Evolutionary conservation across 2,329 filamentous ascomycete species (phyloP).

Genomic region (Byssothecium circinans): DNA sequence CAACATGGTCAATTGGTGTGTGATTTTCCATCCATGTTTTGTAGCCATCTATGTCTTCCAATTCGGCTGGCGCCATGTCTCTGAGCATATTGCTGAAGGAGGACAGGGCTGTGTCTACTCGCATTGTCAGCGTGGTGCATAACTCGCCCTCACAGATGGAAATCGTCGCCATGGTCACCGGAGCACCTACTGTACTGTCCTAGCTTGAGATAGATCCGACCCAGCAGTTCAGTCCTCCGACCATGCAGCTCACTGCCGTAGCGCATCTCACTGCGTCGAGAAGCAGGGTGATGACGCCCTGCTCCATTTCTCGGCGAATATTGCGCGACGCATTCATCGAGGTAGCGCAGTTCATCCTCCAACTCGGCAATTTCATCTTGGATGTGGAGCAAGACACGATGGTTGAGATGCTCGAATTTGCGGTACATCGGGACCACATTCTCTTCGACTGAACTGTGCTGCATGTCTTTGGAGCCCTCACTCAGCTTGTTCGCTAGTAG

Average conservation of each 20-base stretch:
- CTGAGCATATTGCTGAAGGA: constrained; percentile 60
- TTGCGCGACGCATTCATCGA: constrained; percentile 64
- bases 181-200: constrained; percentile 63
- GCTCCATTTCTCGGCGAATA: constrained; percentile 29
- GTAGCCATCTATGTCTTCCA: constrained; percentile 57
- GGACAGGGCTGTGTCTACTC: constrained; percentile 54
- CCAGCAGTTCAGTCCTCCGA: constrained; percentile 62
- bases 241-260: constrained; percentile 61
- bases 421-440: constrained; percentile 68
- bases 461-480: constrained; percentile 25
- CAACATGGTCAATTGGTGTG: constrained; percentile 59
- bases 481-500: constrained; percentile 42
- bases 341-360: constrained; percentile 71
- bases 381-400: constrained; percentile 77
- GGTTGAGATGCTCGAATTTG: constrained; percentile 78
- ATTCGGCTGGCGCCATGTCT: constrained; percentile 52
- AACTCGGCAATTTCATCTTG: constrained; percentile 83
- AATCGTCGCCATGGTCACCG: not conserved
- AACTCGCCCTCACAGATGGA: not conserved
- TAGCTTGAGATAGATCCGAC: constrained; percentile 66
- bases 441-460: constrained; percentile 17
- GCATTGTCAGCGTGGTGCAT: constrained; percentile 23
- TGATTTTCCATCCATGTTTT: constrained; percentile 59
- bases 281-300: constrained; percentile 54
- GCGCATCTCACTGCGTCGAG: constrained; percentile 59